These are phyloP conservation scores for Aspergillus sp. DNA, from an alignment of 2,329 filamentous ascomycete species.

Conservation along the genomic window DNA sequence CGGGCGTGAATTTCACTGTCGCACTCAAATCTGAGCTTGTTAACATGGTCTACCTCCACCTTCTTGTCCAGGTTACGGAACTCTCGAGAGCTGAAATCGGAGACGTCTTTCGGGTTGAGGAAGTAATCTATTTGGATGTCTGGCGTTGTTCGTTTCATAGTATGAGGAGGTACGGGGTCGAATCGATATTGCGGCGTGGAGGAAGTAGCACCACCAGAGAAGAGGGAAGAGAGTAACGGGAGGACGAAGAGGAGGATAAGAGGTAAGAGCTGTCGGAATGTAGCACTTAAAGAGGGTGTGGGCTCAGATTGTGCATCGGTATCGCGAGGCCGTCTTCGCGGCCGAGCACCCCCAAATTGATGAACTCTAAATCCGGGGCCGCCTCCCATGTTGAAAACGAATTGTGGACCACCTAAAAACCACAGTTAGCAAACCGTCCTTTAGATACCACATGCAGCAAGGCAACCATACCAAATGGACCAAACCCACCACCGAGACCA, in stretches of 20 bases:
- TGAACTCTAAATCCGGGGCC: constrained; percentile 91
- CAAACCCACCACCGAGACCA: constrained; percentile 59
- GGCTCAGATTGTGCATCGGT: constrained; percentile 56
- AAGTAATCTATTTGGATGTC: constrained; percentile 78
- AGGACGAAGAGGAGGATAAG: constrained; percentile 87
- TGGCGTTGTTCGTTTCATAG: constrained; percentile 68
- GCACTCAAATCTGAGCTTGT: constrained; percentile 68
- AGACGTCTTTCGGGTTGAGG: constrained; percentile 75
- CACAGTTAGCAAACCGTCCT: background rate
- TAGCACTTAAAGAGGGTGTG: constrained; percentile 53
- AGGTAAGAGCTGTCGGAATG: constrained; percentile 74
- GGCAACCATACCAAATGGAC: constrained; percentile 60
- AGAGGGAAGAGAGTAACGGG: constrained; percentile 77
- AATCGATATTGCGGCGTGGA: constrained; percentile 73
- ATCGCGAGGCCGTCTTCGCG: constrained; percentile 72
- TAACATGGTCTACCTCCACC: constrained; percentile 73
- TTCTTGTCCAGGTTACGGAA: constrained; percentile 72
- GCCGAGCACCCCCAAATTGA: constrained; percentile 82
- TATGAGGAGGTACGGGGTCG: constrained; percentile 72
- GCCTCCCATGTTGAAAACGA: constrained; percentile 93
- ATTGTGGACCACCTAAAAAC: constrained; percentile 68
- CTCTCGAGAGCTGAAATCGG: constrained; percentile 67
- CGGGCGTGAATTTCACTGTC: constrained; percentile 68
- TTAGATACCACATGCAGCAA: constrained; percentile 16
- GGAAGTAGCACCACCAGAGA: constrained; percentile 57